phyloP scores from a whole-genome alignment of 805 yeast genomes.

The Nematodospora valgi region DNA sequence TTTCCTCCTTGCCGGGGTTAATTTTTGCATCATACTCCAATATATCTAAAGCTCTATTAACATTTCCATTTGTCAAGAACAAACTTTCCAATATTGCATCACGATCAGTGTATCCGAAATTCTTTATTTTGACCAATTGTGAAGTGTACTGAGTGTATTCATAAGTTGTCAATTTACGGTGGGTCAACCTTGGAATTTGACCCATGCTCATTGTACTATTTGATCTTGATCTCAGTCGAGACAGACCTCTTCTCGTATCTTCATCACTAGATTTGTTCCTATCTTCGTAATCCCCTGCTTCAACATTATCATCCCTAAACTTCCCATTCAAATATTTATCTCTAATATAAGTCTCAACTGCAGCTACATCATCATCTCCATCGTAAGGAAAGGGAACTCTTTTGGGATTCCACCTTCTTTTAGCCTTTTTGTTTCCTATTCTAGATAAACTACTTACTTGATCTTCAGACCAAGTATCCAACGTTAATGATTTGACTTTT shows the following conservation, averaged over 20 bases:
- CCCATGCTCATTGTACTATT: constrained; percentile 10
- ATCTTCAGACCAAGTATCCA: constrained; percentile 63
- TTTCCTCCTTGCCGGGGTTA: constrained; percentile 35
- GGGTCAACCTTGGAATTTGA: constrained; percentile 40
- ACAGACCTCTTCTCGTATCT: background rate
- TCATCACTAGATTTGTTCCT: constrained; percentile 19
- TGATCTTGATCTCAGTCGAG: constrained; percentile 19
- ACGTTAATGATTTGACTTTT: constrained; percentile 65
- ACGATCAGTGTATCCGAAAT: constrained; percentile 55
- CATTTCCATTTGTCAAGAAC: constrained; percentile 53
- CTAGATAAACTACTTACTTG: constrained; percentile 47
- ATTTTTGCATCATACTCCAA: constrained; percentile 39
- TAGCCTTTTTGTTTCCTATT: constrained; percentile 64
- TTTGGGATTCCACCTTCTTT: constrained; percentile 64
- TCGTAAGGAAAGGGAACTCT: constrained; percentile 69
- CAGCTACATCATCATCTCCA: constrained; percentile 60
- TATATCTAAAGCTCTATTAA: constrained; percentile 57
- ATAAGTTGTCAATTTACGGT: constrained; percentile 50
- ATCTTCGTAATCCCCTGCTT: constrained; percentile 33
- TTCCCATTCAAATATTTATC: constrained; percentile 68
- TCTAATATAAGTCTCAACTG: constrained; percentile 56
- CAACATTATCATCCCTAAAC: constrained; percentile 43
- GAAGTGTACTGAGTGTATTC: constrained; percentile 51
- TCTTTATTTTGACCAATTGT: constrained; percentile 42
- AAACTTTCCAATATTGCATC: constrained; percentile 65